Percentiles rank a stretch among this genome's conserved stretches.
These are phyloP conservation scores for Fraxinus baroniana DNA, from an alignment of 305 asterid species.

Conservation along the genomic window DNA sequence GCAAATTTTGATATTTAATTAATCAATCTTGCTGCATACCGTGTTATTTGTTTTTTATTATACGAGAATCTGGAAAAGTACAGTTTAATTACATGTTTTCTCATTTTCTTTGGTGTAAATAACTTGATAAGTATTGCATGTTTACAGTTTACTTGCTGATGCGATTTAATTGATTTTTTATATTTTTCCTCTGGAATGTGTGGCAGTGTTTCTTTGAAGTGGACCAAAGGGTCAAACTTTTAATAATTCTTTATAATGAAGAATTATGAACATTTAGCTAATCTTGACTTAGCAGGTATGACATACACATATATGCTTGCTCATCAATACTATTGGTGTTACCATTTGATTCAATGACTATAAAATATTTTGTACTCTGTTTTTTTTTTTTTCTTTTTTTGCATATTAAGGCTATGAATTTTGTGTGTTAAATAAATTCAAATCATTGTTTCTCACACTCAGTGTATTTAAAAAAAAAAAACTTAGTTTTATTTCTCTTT, in stretches of 20 bases:
- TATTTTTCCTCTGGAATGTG: neutral
- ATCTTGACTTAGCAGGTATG: conserved; percentile 75
- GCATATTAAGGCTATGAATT: neutral
- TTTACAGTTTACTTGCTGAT: neutral
- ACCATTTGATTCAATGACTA: neutral
- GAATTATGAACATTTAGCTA: conserved; percentile 70
- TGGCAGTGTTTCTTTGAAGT: neutral
- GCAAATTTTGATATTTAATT: neutral
- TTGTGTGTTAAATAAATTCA: neutral
- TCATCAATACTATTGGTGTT: neutral
- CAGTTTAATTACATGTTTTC: neutral
- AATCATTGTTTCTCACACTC: neutral
- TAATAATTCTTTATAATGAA: conserved; percentile 44
- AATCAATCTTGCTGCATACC: conserved; percentile 2
- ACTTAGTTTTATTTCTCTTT: neutral
- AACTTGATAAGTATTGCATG: conserved; percentile 12
- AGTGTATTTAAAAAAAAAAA: neutral
- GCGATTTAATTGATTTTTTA: neutral
- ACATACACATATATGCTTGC: neutral
- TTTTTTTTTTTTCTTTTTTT: neutral
- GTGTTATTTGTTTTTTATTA: neutral
- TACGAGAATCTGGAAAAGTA: neutral
- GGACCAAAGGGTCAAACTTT: too few species aligned
- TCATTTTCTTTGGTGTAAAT: neutral
- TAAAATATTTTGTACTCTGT: neutral